Evolutionary conservation across 192 early-diverging fungal genomes (phyloP), one percentile per base, ranked within the genome.

Genomic region (Chytriomyces sp.): DNA sequence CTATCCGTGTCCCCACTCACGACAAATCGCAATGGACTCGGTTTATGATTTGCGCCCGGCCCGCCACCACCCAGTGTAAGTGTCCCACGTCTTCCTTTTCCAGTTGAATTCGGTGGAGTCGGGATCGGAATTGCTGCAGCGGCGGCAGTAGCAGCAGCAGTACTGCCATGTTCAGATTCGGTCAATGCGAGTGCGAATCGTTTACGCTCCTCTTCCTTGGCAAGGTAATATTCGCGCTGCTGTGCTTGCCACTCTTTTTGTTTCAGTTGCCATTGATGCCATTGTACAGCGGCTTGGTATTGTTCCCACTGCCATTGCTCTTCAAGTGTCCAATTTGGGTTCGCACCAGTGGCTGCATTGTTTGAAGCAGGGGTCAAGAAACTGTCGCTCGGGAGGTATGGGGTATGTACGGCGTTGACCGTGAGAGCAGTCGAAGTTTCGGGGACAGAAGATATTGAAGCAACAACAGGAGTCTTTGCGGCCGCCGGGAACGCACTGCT

Each of bases 211-310:
- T 64, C 73, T 53, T 75, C 73, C 28, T 66, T 64, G 18, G 46
- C 62, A 5, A 75, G 61, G 45, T 75, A 75, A 50, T 75, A 75
- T 10, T 28, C 62, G 44, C 73, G 73, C 66, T 75, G 73, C 45
- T 60, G 18, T 11, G 61, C 64, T 62, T 75, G 73, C 73, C 73
- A 75, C 47, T 75, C 73, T 28, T 75, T 75, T 62, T 75, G 73
- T 24, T 35, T 44, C 8, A 75, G 73, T 65, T 75, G 73, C 62
- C 61, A 75, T 62, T 75, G 73, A 23, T 75, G 73, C 73, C 73
- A 75, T 47, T 75, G 63, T n/a, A 65, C 64, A 1, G 73, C 73
- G 62, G 73, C 73, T 62, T 75, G 73, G 28, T 75, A 75, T 62
- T 75, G 73, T 18, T 75, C 73, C 23, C 26, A 66, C 47, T 66